phyloP scores from a whole-genome alignment of 1,284 basidiomycete species.

The Tausonia pullulans region DNA sequence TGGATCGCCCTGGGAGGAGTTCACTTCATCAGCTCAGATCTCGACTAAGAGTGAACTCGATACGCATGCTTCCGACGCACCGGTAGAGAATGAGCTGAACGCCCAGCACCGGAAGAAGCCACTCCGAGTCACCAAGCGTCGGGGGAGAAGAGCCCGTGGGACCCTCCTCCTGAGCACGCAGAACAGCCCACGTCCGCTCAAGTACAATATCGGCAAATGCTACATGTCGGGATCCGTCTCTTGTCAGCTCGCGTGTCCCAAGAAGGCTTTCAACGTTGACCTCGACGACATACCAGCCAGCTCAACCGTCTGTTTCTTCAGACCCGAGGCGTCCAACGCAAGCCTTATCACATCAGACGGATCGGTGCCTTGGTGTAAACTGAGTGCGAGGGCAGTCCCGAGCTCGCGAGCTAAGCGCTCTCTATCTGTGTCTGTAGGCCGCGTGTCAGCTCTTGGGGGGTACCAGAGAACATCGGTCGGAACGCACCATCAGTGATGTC shows the following conservation, averaged over 20 bases:
- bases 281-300: not conserved
- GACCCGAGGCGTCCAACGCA: not conserved
- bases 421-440: not conserved
- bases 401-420: not conserved
- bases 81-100: not conserved
- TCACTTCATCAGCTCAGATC: too few species aligned
- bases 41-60: too few species aligned
- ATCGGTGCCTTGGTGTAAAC: not conserved
- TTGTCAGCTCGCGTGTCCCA: too few species aligned
- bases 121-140: slow-evolving; percentile 3
- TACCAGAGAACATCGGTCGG: not conserved
- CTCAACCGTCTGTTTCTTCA: not conserved
- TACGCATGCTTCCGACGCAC: not conserved
- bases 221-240: not conserved
- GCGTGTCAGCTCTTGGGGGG: too few species aligned
- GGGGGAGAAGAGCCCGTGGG: too few species aligned
- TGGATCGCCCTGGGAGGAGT: not conserved
- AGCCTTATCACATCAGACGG: slow-evolving; percentile 1
- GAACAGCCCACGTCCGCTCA: not conserved
- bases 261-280: too few species aligned
- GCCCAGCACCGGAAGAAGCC: slow-evolving; percentile 3
- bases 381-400: not conserved
- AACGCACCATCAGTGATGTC: not conserved
- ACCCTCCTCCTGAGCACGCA: not conserved
- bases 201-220: not conserved